A percentile compares a stretch with the other conserved stretches of the same genome.
Evolutionary conservation across 345 rosid genomes (phyloP).

Genomic region (Salix udensis): DNA sequence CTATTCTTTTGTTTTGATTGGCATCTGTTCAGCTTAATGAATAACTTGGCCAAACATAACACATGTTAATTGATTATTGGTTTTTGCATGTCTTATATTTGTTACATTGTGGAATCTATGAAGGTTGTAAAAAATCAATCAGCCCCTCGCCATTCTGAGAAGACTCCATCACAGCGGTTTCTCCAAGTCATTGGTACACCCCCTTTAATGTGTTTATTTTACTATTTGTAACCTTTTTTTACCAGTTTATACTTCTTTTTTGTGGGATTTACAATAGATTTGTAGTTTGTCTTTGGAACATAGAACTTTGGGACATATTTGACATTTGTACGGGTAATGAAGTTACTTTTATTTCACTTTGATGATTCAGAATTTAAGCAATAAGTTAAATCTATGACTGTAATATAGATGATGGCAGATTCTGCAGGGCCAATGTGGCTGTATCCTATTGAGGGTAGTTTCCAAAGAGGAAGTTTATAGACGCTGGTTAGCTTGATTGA

Average conservation of each 20-base stretch:
- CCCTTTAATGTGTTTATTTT: not conserved
- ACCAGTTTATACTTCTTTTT: not conserved
- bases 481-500: not conserved
- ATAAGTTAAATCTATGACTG: not conserved
- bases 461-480: not conserved
- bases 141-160: slow-evolving; percentile 52
- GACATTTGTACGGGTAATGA: not conserved
- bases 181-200: slow-evolving; percentile 84
- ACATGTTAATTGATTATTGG: not conserved
- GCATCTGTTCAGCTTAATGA: not conserved
- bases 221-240: not conserved
- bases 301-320: not conserved
- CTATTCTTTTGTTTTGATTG: not conserved
- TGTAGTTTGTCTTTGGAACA: slow-evolving; percentile 1
- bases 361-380: not conserved
- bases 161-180: slow-evolving; percentile 62
- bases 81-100: slow-evolving; percentile 12
- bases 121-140: slow-evolving; percentile 67
- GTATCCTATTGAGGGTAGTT: not conserved
- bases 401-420: not conserved
- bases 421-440: not conserved
- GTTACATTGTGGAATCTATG: slow-evolving; percentile 13
- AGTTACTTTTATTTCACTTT: not conserved
- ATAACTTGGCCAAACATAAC: not conserved
- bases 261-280: not conserved